Conservation (phyloP, 2,329 filamentous ascomycete genomes). For the Cladophialophora exuberans region DNA sequence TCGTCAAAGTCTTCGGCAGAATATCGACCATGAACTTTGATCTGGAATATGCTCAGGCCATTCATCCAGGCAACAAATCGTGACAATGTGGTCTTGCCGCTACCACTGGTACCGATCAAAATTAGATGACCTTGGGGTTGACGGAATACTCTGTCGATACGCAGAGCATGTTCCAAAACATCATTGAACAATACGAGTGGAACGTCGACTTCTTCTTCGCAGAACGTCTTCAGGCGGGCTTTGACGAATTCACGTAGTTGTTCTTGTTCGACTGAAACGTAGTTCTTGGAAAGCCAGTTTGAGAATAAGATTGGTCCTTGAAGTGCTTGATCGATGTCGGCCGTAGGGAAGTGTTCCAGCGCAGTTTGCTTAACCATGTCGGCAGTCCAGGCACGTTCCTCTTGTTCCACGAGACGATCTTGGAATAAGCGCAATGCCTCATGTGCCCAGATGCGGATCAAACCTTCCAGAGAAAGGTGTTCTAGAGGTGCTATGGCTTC, state of each 20-base stretch:
- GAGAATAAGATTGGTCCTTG: constrained; percentile 96
- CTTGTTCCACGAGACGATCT: constrained; percentile 91
- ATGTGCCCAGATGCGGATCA: constrained; percentile 97
- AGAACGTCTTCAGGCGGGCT: constrained; percentile 95
- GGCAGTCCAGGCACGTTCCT: constrained; percentile 94
- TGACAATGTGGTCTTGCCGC: constrained; percentile 96
- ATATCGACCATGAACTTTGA: constrained; percentile 99
- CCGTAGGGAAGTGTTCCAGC: constrained; percentile 89
- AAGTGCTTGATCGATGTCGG: constrained; percentile 86
- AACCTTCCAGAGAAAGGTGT: constrained; percentile 80
- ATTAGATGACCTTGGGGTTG: constrained; percentile 98
- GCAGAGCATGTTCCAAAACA: constrained; percentile 94
- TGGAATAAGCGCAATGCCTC: constrained; percentile 96
- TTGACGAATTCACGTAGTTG: constrained; percentile 96
- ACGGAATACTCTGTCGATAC: constrained; percentile 97
- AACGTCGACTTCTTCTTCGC: constrained; percentile 98
- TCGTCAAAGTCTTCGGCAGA: constrained; percentile 99
- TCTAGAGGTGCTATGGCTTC: constrained; percentile 95
- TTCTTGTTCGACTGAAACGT: constrained; percentile 93
- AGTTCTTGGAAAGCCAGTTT: constrained; percentile 99
- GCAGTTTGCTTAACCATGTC: constrained; percentile 85
- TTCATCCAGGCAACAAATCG: constrained; percentile 99
- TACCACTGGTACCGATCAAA: constrained; percentile 96
- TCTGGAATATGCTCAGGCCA: constrained; percentile 97
- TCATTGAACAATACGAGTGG: constrained; percentile 99